A percentile compares a stretch with the other conserved stretches of the same genome.
Conservation (phyloP, 208 protist species). For the Trypanosomatidae sp. region DNA sequence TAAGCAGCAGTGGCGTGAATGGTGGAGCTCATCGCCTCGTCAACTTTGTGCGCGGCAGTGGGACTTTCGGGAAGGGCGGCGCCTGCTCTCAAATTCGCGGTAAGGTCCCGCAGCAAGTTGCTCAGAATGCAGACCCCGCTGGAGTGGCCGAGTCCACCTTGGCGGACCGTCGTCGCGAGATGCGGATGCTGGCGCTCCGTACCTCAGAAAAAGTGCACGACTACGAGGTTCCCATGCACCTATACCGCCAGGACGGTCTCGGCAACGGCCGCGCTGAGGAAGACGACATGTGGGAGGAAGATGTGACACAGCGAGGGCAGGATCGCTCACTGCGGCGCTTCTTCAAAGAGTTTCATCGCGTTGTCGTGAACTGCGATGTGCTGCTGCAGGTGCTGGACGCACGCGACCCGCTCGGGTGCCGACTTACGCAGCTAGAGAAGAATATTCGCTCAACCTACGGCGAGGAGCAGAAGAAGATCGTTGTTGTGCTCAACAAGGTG, state of each 20-base stretch:
- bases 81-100: constrained; percentile 5
- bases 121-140: not conserved
- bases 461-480: constrained; percentile 91
- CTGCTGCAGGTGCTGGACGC: constrained; percentile 98
- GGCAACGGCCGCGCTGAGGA: constrained; percentile 22
- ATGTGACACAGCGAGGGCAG: constrained; percentile 48
- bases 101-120: constrained; percentile 21
- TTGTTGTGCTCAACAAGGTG: constrained; percentile 98
- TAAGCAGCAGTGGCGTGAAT: not conserved
- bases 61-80: constrained; percentile 5
- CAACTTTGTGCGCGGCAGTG: constrained; percentile 18
- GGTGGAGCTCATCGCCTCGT: constrained; percentile 8
- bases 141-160: constrained; percentile 35
- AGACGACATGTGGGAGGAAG: constrained; percentile 40
- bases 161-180: constrained; percentile 57
- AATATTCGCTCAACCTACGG: constrained; percentile 87
- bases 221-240: constrained; percentile 62
- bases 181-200: constrained; percentile 70
- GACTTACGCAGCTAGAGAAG: constrained; percentile 93
- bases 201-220: constrained; percentile 75
- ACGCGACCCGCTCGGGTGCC: constrained; percentile 96
- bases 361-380: constrained; percentile 95
- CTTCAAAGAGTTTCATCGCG: constrained; percentile 90
- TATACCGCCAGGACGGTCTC: constrained; percentile 22
- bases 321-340: constrained; percentile 86